Conservation (phyloP, 2,329 filamentous ascomycete genomes). For the Ascomycota sp. region DNA sequence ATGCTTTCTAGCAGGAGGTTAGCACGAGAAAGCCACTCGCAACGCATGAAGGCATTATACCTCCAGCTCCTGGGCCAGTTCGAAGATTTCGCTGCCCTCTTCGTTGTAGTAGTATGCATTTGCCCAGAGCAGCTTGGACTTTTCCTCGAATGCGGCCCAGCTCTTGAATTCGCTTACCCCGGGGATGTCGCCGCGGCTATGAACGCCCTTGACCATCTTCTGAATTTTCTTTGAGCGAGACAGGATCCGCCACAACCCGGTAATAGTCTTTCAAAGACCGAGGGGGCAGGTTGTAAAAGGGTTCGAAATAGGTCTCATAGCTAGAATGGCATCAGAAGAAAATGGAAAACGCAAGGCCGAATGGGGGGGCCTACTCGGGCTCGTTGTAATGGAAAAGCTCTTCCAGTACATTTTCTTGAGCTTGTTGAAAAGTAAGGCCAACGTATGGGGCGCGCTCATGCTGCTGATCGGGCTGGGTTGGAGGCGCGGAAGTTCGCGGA, state of each 20-base stretch:
- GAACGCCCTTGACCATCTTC: conserved; percentile 54
- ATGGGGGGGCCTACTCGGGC: conserved; percentile 29
- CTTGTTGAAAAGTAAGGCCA: conserved; percentile 60
- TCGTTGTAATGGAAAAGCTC: conserved; percentile 52
- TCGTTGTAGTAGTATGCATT: conserved; percentile 86
- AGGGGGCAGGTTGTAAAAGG: conserved; percentile 61
- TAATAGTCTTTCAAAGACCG: conserved; percentile 71
- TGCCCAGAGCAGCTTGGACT: conserved; percentile 62
- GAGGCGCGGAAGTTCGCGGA: conserved; percentile 15
- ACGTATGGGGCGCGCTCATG: conserved; percentile 41
- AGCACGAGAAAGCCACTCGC: conserved; percentile 1
- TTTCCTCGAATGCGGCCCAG: conserved; percentile 67
- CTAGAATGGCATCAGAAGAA: conserved; percentile 20
- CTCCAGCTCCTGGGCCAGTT: conserved; percentile 60
- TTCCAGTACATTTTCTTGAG: conserved; percentile 67
- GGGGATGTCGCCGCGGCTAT: conserved; percentile 45
- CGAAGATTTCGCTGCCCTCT: conserved; percentile 69
- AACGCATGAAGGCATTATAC: conserved; percentile 19
- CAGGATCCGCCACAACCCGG: conserved; percentile 58
- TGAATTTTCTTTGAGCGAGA: conserved; percentile 61
- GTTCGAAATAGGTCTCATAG: conserved; percentile 47
- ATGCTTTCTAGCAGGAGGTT: conserved; percentile 36
- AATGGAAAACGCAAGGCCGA: background rate
- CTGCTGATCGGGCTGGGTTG: conserved; percentile 27
- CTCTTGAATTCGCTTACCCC: conserved; percentile 51